Percentiles rank a stretch among this genome's conserved stretches.
These are phyloP conservation scores for Diaporthe helianthi DNA, from an alignment of 2,329 filamentous ascomycete species.

Conservation along the genomic window DNA sequence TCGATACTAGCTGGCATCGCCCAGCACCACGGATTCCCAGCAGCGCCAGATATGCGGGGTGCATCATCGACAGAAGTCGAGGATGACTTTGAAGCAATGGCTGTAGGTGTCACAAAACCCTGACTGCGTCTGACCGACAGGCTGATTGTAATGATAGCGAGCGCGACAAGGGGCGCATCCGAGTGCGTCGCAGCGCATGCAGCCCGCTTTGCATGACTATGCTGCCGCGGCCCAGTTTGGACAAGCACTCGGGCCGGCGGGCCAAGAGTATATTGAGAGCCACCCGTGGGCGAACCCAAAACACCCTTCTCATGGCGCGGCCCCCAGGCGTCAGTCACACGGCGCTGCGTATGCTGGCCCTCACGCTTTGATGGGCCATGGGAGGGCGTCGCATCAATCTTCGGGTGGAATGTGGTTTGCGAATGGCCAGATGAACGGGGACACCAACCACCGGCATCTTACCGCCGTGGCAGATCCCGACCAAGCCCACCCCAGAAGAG, in stretches of 20 bases:
- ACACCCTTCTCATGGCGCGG: slow-evolving; percentile 68
- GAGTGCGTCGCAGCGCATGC: slow-evolving; percentile 43
- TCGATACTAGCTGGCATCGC: slow-evolving; percentile 89
- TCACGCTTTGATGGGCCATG: slow-evolving; percentile 23
- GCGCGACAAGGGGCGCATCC: slow-evolving; percentile 43
- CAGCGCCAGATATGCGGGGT: slow-evolving; percentile 82
- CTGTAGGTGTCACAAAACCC: slow-evolving; percentile 64
- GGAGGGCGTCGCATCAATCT: slow-evolving; percentile 29
- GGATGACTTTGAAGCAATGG: slow-evolving; percentile 88
- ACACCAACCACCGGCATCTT: slow-evolving; percentile 28
- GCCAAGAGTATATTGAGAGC: slow-evolving; percentile 87
- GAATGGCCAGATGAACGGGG: slow-evolving; percentile 33
- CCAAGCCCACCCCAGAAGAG: slow-evolving; percentile 24
- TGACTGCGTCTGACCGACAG: background rate
- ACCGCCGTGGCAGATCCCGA: slow-evolving; percentile 19
- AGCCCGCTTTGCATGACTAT: slow-evolving; percentile 54
- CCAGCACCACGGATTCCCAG: slow-evolving; percentile 95
- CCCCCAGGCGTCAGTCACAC: slow-evolving; percentile 33
- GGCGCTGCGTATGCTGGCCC: slow-evolving; percentile 33
- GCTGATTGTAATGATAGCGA: slow-evolving; percentile 38
- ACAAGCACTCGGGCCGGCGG: slow-evolving; percentile 67
- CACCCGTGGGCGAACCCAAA: slow-evolving; percentile 94
- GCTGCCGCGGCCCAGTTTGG: slow-evolving; percentile 53
- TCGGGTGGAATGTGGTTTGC: slow-evolving; percentile 27
- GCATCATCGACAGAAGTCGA: slow-evolving; percentile 78